Evolutionary conservation across 1,284 basidiomycete species (phyloP).

Genomic region (Irpex rosettiformis): DNA sequence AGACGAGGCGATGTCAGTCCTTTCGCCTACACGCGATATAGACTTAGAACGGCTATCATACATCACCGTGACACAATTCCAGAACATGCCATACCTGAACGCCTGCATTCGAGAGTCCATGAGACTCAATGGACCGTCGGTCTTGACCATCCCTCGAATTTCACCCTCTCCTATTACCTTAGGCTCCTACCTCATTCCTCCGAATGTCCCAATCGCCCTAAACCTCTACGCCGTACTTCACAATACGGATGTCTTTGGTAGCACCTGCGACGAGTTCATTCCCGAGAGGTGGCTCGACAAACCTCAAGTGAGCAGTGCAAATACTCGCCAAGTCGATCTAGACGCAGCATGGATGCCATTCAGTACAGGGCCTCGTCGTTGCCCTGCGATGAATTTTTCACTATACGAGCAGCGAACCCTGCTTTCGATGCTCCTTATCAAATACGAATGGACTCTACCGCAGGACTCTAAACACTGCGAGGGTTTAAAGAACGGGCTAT

Average conservation of each 20-base stretch:
- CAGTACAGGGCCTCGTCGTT: slow-evolving; percentile 23
- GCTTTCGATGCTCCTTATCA: slow-evolving; percentile 26
- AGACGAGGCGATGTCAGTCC: slow-evolving; percentile 22
- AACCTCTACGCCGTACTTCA: slow-evolving; percentile 31
- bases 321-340: not conserved
- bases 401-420: slow-evolving; percentile 30
- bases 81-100: slow-evolving; percentile 23
- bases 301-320: too few relatives aligned
- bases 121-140: slow-evolving; percentile 31
- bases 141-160: slow-evolving; percentile 27
- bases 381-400: slow-evolving; percentile 30
- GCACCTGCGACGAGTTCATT: slow-evolving; percentile 16
- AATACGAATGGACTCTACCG: slow-evolving; percentile 29
- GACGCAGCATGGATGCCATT: slow-evolving; percentile 17
- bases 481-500: slow-evolving; percentile 28
- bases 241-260: slow-evolving; percentile 21
- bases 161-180: slow-evolving; percentile 17
- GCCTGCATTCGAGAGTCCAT: slow-evolving; percentile 33
- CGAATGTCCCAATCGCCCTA: slow-evolving; percentile 24
- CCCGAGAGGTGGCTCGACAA: slow-evolving; percentile 22
- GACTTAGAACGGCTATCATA: not conserved
- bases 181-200: slow-evolving; percentile 19
- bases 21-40: slow-evolving; percentile 22
- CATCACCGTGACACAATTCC: slow-evolving; percentile 21
- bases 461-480: slow-evolving; percentile 23